phyloP scores from a whole-genome alignment of 805 yeast species.

The Wickerhamomyces chaumierensis region DNA sequence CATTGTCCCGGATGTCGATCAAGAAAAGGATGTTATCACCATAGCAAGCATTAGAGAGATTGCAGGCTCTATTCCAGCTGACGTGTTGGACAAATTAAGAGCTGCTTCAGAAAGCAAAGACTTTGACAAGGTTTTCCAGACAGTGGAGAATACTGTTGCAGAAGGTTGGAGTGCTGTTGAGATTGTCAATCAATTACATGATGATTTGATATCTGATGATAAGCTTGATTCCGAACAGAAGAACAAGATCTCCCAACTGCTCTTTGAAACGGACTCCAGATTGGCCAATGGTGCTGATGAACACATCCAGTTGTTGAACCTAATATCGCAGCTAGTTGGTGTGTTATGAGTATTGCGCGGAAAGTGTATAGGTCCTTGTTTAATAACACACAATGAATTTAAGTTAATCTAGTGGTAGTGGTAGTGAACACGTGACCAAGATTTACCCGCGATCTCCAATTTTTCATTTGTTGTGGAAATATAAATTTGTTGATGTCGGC shows the following conservation, averaged over 20 bases:
- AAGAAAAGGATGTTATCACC: slow-evolving; percentile 28
- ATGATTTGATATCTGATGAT: slow-evolving; percentile 47
- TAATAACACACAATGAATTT: no score
- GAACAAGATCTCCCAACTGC: slow-evolving; percentile 46
- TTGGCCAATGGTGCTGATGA: slow-evolving; percentile 85
- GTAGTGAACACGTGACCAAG: not conserved
- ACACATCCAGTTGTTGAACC: slow-evolving; percentile 66
- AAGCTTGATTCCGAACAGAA: slow-evolving; percentile 40
- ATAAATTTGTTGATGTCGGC: no score
- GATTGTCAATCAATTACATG: slow-evolving; percentile 62
- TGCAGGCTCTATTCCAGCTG: slow-evolving; percentile 61
- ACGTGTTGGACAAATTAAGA: slow-evolving; percentile 31
- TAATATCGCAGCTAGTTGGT: slow-evolving; percentile 38
- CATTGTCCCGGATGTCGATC: slow-evolving; percentile 22
- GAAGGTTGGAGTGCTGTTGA: slow-evolving; percentile 79
- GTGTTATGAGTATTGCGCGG: no score
- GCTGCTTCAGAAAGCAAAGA: slow-evolving; percentile 23
- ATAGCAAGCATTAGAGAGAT: slow-evolving; percentile 46
- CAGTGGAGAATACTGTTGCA: slow-evolving; percentile 40
- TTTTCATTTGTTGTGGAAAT: no score
- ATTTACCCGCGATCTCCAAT: no score
- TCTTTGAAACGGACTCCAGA: slow-evolving; percentile 68
- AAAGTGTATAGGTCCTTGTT: no score
- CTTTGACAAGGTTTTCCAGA: slow-evolving; percentile 23
- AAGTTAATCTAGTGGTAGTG: no score